phyloP scores from a whole-genome alignment of 225 moss, liverwort and hornwort genomes.

The Neckera pumila region DNA sequence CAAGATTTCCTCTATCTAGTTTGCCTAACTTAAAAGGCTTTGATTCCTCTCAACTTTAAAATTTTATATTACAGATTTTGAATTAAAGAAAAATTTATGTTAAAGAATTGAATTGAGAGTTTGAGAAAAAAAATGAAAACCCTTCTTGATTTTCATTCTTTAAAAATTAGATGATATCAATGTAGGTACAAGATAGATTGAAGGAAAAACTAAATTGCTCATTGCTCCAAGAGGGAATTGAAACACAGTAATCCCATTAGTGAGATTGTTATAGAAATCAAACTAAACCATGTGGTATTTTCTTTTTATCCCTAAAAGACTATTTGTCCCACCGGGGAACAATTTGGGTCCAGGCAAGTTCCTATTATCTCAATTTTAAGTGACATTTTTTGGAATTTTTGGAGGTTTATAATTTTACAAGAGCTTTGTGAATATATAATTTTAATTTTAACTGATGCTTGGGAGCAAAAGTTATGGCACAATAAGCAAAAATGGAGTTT shows the following conservation, averaged over 20 bases:
- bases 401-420: too few relatives aligned
- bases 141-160: neutral
- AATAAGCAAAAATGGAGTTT: too few relatives aligned
- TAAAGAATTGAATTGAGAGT: neutral
- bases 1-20: fast-evolving
- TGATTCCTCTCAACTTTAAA: neutral
- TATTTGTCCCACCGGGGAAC: too few relatives aligned
- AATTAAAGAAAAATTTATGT: neutral
- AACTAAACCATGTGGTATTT: neutral
- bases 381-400: too few relatives aligned
- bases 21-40: neutral
- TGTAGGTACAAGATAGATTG: neutral
- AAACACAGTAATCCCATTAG: neutral
- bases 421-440: too few relatives aligned
- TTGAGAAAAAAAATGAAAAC: neutral
- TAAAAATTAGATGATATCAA: neutral
- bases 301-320: too few relatives aligned
- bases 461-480: too few relatives aligned
- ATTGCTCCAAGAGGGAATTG: neutral
- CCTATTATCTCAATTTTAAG: too few relatives aligned
- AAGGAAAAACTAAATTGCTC: neutral
- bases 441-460: too few relatives aligned
- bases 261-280: neutral
- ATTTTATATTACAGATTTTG: neutral
- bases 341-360: too few relatives aligned